Percentiles rank a stretch among this genome's conserved stretches.
phyloP scores from a whole-genome alignment of 75 land plant genomes.

The Sequoiadendron giganteum region DNA sequence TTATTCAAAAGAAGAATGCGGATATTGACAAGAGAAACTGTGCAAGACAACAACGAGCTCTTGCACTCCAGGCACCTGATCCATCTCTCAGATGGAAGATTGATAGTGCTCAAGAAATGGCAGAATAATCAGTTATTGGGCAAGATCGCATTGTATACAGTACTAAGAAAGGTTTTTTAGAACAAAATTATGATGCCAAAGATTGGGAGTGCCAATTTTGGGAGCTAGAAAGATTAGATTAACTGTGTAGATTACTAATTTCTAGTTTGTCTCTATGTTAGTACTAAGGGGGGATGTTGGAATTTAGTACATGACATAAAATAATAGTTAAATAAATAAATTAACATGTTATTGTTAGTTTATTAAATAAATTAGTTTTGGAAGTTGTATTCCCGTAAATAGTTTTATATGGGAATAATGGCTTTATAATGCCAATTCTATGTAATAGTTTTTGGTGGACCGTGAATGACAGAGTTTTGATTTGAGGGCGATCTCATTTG shows the following conservation, averaged over 20 bases:
- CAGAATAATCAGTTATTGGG: slow-evolving; percentile 75
- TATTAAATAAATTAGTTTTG: too few species aligned
- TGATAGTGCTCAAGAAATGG: slow-evolving; percentile 72
- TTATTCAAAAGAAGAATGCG: slow-evolving; percentile 56
- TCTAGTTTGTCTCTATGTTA: too few species aligned
- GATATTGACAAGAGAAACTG: slow-evolving; percentile 75
- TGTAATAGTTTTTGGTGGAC: too few species aligned
- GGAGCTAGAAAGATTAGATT: slow-evolving; percentile 55
- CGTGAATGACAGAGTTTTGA: too few species aligned
- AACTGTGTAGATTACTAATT: not conserved
- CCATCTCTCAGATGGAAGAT: slow-evolving; percentile 70
- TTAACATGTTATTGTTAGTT: too few species aligned
- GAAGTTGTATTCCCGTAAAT: too few species aligned
- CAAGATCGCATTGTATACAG: slow-evolving; percentile 78
- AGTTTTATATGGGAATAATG: too few species aligned
- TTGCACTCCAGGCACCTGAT: slow-evolving; percentile 63
- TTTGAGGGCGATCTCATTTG: too few species aligned
- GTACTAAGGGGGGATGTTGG: too few species aligned
- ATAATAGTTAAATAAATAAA: too few species aligned
- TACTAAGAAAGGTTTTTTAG: slow-evolving; percentile 61
- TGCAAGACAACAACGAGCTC: slow-evolving; percentile 54
- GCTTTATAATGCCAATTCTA: too few species aligned
- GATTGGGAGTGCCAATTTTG: slow-evolving; percentile 79
- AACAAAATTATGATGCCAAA: slow-evolving; percentile 73
- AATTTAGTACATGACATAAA: too few species aligned